Evolutionary conservation across 179 eudicot species (phyloP).

Genomic region (Actinidia arguta): DNA sequence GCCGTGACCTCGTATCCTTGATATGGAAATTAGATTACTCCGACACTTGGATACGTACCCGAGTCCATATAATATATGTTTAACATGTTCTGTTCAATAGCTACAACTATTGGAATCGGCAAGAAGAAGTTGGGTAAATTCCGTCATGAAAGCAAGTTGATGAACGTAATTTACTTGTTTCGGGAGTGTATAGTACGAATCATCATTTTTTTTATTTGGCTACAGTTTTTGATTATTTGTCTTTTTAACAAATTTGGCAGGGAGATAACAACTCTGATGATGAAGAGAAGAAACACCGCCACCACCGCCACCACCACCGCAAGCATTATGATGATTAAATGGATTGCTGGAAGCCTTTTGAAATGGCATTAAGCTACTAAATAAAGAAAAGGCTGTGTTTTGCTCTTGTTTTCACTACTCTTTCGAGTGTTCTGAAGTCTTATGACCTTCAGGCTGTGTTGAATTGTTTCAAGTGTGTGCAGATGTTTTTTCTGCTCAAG

Average conservation of each 20-base stretch:
- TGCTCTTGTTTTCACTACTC: neutral
- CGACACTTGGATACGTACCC: no score
- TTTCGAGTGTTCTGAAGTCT: neutral
- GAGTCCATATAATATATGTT: no score
- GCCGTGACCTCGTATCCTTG: no score
- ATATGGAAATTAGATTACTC: no score
- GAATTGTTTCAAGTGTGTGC: neutral
- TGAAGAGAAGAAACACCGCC: constrained; percentile 38
- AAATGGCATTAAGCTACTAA: constrained; percentile 22
- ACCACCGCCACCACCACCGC: constrained; percentile 64
- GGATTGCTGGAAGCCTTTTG: constrained; percentile 14
- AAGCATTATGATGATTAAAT: constrained; percentile 62
- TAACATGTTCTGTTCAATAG: no score
- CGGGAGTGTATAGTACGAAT: neutral
- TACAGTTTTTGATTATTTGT: neutral
- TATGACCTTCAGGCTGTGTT: neutral
- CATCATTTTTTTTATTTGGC: neutral
- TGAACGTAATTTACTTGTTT: neutral
- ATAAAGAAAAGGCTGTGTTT: constrained; percentile 19
- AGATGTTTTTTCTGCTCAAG: neutral
- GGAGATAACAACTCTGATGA: constrained; percentile 57
- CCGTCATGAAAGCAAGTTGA: no score
- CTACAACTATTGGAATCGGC: no score
- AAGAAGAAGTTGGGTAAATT: no score
- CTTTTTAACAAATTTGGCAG: constrained; percentile 31